A percentile compares a stretch with the other conserved stretches of the same genome.
These are phyloP conservation scores for Helicostylum pulchrum DNA, from an alignment of 192 early-diverging fungal genomes.

Conservation along the genomic window DNA sequence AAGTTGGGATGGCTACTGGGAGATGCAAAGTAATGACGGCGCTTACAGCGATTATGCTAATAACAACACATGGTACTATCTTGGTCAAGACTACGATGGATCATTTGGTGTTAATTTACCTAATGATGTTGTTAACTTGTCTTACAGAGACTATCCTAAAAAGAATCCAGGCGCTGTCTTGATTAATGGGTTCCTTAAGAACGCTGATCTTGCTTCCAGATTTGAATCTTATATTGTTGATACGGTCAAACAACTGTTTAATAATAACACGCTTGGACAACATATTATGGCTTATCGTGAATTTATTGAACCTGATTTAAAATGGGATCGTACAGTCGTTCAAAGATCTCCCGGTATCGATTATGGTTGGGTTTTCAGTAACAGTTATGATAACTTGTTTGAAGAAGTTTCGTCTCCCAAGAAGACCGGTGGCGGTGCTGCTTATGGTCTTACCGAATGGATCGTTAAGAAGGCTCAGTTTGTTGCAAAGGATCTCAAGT, in stretches of 20 bases:
- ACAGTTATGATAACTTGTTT: conserved; percentile 35
- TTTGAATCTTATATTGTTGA: conserved; percentile 43
- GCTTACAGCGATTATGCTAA: conserved; percentile 37
- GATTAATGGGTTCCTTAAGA: conserved; percentile 45
- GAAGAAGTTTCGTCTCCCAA: conserved; percentile 16
- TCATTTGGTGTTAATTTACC: conserved; percentile 45
- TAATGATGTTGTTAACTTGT: conserved; percentile 18
- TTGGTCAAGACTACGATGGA: conserved; percentile 49
- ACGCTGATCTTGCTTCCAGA: conserved; percentile 29
- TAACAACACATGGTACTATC: conserved; percentile 38
- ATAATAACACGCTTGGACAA: conserved; percentile 39
- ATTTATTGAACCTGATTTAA: conserved; percentile 42
- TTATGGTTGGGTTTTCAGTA: conserved; percentile 37
- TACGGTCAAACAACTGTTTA: conserved; percentile 41
- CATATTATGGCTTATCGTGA: conserved; percentile 40
- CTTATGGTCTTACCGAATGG: conserved; percentile 42
- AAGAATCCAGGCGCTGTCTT: conserved; percentile 32
- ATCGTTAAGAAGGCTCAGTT: conserved; percentile 33
- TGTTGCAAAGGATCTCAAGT: conserved; percentile 17
- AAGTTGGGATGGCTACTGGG: conserved; percentile 50
- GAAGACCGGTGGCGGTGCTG: conserved; percentile 32
- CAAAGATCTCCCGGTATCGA: conserved; percentile 44
- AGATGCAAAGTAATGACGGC: conserved; percentile 41
- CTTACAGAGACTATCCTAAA: conserved; percentile 35
- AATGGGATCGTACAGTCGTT: conserved; percentile 46